Evolutionary conservation across 2,329 filamentous ascomycete genomes (phyloP), one percentile per base, ranked within the genome.

Genomic region (Leptographium galeiforme): DNA sequence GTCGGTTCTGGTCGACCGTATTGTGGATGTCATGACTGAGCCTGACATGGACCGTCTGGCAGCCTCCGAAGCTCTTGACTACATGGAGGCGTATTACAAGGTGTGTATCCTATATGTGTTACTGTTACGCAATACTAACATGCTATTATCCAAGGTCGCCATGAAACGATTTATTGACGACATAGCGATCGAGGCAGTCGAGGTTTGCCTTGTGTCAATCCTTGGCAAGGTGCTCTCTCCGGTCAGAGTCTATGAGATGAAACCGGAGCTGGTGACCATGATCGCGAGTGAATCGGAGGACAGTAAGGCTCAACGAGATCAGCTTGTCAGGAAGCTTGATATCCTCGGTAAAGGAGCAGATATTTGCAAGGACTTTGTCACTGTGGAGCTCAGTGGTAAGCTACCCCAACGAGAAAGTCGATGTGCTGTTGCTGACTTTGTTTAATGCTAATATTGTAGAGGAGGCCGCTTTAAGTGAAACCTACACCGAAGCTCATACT

Each of bases 1-100:
- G 4, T 40, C 48, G 7, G 7, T n/a, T 2, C 48, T 49, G 1
- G 36, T 49, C 19, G 19, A 49, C 10, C 4, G 25, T 12, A 38
- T 49, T 2, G 36, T 32, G 11, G 4, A 12, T 2, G 8, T 8
- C 11, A 32, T 10, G 55, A 57, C 53, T 8, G 63, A 69, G 54
- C 56, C 56, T 2, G 63, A 71, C 54, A 69, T 70, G 65, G 62
- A 67, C 43, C 53, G 53, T 2, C 66, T 63, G 55, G 68, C 69
- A 5, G 68, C 66, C 18, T 66, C 62, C 0, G 63, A 69, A 50
- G 67, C 67, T 11, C 54, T 68, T 8, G 66, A 72, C 53, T 66
- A 64, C 48, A 69, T 72, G 66, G 58, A 70, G 50, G 69, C 71
- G 1, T 74, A 72, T 57, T 74, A 74, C 61, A 69, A 72, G 65